Conservation (phyloP, 768 basidiomycete genomes). For the Sporobolomyces roseus region DNA sequence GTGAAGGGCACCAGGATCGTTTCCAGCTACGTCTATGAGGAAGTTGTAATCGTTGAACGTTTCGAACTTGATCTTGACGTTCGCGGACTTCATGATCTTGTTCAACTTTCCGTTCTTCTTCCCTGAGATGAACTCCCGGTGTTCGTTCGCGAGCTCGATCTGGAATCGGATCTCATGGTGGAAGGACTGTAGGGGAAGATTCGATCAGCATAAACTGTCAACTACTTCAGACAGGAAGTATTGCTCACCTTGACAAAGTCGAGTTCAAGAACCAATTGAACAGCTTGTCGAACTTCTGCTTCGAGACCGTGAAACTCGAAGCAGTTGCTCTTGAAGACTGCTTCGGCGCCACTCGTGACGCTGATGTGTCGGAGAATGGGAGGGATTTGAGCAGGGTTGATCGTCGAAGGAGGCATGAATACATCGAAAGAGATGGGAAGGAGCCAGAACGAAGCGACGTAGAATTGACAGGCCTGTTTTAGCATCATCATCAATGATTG, state of each 20-base stretch:
- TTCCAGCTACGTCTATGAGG: constrained; percentile 43
- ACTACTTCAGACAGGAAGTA: not conserved
- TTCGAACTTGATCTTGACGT: constrained; percentile 98
- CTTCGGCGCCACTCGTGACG: constrained; percentile 79
- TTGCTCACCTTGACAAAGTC: constrained; percentile 77
- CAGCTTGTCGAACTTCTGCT: constrained; percentile 78
- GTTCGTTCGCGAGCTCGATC: constrained; percentile 94
- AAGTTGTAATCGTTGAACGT: constrained; percentile 70
- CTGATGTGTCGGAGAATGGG: constrained; percentile 82
- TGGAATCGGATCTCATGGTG: constrained; percentile 98
- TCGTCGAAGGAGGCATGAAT: constrained; percentile 66
- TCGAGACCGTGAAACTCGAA: constrained; percentile 96
- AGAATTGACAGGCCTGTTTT: constrained; percentile 81
- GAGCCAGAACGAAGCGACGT: constrained; percentile 95
- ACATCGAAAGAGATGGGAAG: constrained; percentile 91
- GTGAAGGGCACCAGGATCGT: constrained; percentile 63
- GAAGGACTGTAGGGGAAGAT: constrained; percentile 60
- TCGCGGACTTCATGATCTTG: constrained; percentile 97
- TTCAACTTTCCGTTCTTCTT: constrained; percentile 99
- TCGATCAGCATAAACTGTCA: not conserved
- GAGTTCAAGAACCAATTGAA: constrained; percentile 79
- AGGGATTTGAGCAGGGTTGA: constrained; percentile 77
- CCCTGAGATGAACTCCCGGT: constrained; percentile 95
- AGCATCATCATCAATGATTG: no score
- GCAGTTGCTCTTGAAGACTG: constrained; percentile 94